phyloP scores from a whole-genome alignment of 2,329 filamentous ascomycete species.

The Conoideocrella luteorostrata region DNA sequence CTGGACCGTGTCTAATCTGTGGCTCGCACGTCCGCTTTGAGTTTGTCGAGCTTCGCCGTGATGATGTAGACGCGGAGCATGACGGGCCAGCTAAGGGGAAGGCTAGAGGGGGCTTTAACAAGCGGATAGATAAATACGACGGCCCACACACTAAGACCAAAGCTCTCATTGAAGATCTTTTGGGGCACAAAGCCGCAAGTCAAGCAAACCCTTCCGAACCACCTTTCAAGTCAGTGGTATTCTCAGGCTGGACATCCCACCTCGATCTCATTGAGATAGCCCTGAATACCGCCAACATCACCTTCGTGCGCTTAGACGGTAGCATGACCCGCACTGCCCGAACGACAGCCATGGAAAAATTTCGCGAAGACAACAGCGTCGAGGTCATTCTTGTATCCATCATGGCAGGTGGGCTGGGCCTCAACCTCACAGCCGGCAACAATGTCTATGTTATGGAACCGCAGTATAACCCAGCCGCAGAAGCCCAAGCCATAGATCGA shows the following conservation, averaged over 20 bases:
- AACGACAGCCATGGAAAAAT: constrained; percentile 66
- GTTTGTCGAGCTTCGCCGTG: constrained; percentile 63
- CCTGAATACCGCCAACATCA: constrained; percentile 59
- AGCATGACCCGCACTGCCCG: constrained; percentile 74
- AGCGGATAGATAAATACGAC: constrained; percentile 60
- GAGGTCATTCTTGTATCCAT: constrained; percentile 87
- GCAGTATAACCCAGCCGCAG: constrained; percentile 91
- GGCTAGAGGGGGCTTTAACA: constrained; percentile 36
- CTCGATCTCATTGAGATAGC: constrained; percentile 87
- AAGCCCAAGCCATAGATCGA: constrained; percentile 89
- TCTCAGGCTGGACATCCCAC: constrained; percentile 93
- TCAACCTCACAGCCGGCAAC: constrained; percentile 82
- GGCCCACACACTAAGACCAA: constrained; percentile 91
- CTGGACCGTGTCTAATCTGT: constrained; percentile 63
- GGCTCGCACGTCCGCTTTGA: constrained; percentile 54
- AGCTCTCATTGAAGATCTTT: constrained; percentile 69
- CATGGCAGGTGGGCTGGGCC: constrained; percentile 81
- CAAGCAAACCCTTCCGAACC: constrained; percentile 55
- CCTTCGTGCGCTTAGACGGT: constrained; percentile 79
- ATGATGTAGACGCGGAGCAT: constrained; percentile 51
- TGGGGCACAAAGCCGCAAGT: constrained; percentile 57
- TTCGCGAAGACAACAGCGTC: constrained; percentile 65
- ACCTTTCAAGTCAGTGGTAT: constrained; percentile 88
- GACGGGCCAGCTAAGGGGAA: constrained; percentile 38
- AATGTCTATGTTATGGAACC: constrained; percentile 97